These are phyloP conservation scores for Nymphaea thermarum DNA, from an alignment of 164 flowering plant genomes.

Conservation along the genomic window DNA sequence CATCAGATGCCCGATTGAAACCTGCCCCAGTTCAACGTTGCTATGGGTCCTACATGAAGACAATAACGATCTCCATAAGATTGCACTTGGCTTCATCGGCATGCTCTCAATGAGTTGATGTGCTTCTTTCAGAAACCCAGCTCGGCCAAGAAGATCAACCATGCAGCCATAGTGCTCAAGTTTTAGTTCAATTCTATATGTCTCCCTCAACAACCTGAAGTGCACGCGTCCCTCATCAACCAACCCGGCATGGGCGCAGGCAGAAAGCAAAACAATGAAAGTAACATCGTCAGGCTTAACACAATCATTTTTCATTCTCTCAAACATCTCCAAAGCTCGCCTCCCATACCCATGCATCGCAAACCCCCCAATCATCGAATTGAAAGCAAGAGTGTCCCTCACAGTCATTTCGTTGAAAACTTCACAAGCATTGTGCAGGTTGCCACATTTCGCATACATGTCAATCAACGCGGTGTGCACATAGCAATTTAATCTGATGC, in stretches of 20 bases:
- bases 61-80: not conserved
- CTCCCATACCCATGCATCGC: constrained; percentile 19
- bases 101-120: not conserved
- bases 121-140: constrained; percentile 2
- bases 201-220: constrained; percentile 16
- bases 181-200: constrained; percentile 13
- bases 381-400: constrained; percentile 19
- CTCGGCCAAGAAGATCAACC: constrained; percentile 2
- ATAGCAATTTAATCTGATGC: constrained; percentile 9
- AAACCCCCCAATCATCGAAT: constrained; percentile 22
- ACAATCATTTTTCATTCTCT: constrained; percentile 10
- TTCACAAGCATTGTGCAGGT: constrained; percentile 11
- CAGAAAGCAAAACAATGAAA: constrained; percentile 19
- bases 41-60: not conserved
- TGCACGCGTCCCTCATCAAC: constrained; percentile 14
- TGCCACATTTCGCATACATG: constrained; percentile 21
- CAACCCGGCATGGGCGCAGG: constrained; percentile 22
- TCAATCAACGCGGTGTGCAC: constrained; percentile 17
- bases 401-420: constrained; percentile 22
- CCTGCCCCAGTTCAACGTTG: constrained; percentile 1
- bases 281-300: constrained; percentile 20
- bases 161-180: constrained; percentile 2
- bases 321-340: constrained; percentile 14
- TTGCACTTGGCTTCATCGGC: constrained; percentile 1
- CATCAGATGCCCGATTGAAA: not conserved